A percentile compares a stretch with the other conserved stretches of the same genome.
These are phyloP conservation scores for Cutaneotrichosporon spelunceum DNA, from an alignment of 1,284 basidiomycete species.

Conservation along the genomic window DNA sequence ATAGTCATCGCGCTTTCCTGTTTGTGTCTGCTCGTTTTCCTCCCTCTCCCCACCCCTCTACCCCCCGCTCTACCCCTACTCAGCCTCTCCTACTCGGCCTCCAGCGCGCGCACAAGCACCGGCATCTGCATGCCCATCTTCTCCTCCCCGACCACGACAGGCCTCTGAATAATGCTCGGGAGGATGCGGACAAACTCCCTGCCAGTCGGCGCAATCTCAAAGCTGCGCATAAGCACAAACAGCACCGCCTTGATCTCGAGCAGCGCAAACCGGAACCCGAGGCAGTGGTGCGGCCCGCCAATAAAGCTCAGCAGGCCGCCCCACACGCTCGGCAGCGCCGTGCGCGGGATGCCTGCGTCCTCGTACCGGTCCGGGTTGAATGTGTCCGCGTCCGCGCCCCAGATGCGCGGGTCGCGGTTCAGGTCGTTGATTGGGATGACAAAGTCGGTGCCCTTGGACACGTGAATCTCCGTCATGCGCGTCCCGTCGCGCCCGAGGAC, in stretches of 20 bases:
- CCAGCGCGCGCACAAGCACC: slow-evolving; percentile 10
- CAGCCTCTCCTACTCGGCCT: neutral
- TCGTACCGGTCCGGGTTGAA: slow-evolving; percentile 55
- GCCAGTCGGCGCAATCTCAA: slow-evolving; percentile 21
- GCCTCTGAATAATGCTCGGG: slow-evolving; percentile 14
- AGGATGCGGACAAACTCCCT: slow-evolving; percentile 3
- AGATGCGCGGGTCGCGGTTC: slow-evolving; percentile 61
- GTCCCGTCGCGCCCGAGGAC: slow-evolving; percentile 49
- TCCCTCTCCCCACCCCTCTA: too few relatives aligned
- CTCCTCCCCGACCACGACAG: slow-evolving; percentile 18
- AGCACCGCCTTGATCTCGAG: slow-evolving; percentile 64
- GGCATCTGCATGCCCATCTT: slow-evolving; percentile 22
- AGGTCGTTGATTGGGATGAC: slow-evolving; percentile 49
- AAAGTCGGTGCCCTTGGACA: slow-evolving; percentile 42
- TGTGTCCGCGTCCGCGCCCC: slow-evolving; percentile 66
- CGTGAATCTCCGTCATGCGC: slow-evolving; percentile 39
- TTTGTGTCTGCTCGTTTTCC: neutral
- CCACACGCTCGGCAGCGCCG: slow-evolving; percentile 61
- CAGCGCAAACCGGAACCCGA: slow-evolving; percentile 68
- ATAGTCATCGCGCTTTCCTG: neutral
- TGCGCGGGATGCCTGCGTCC: slow-evolving; percentile 36
- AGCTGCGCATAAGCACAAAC: slow-evolving; percentile 52
- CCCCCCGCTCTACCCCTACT: neutral
- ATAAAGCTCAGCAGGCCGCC: slow-evolving; percentile 66
- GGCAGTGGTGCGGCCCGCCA: slow-evolving; percentile 64